These are phyloP conservation scores for Globisporangium camurandrum DNA, from an alignment of 352 stramenopile genomes.

Conservation along the genomic window DNA sequence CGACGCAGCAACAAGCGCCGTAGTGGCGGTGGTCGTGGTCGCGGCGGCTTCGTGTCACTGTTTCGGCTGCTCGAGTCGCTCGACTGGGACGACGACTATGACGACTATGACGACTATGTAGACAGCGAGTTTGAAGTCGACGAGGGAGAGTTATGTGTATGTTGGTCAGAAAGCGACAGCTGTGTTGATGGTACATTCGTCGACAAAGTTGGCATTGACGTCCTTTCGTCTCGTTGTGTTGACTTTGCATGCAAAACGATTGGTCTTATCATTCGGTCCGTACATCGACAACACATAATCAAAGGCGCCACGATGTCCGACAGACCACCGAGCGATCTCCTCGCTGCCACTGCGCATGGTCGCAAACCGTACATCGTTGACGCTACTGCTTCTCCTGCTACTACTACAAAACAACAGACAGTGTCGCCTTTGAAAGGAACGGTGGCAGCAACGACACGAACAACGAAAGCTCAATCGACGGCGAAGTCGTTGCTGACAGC, in stretches of 20 bases:
- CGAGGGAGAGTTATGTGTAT: background rate
- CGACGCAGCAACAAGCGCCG: constrained; percentile 12
- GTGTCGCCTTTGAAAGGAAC: background rate
- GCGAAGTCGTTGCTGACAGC: background rate
- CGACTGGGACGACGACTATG: too few species aligned
- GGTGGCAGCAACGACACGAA: background rate
- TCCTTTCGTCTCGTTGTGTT: background rate
- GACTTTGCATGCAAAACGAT: background rate
- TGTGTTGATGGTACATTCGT: background rate
- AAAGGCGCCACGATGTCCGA: background rate
- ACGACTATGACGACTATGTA: constrained; percentile 33
- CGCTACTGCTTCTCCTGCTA: background rate
- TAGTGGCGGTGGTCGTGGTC: constrained; percentile 11
- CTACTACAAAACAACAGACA: background rate
- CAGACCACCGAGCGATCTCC: background rate
- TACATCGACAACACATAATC: background rate
- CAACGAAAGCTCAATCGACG: background rate
- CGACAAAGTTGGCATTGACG: background rate
- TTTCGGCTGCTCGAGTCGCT: constrained; percentile 59
- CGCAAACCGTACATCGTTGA: background rate
- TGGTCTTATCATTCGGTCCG: too few species aligned
- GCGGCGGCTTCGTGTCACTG: constrained; percentile 18
- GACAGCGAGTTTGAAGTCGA: constrained; percentile 11
- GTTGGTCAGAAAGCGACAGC: background rate
- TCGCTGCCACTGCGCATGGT: constrained; percentile 1